Percentiles rank a stretch among this genome's conserved stretches.
phyloP scores from a whole-genome alignment of 495 filamentous ascomycete species.

The Neurospora intermedia region DNA sequence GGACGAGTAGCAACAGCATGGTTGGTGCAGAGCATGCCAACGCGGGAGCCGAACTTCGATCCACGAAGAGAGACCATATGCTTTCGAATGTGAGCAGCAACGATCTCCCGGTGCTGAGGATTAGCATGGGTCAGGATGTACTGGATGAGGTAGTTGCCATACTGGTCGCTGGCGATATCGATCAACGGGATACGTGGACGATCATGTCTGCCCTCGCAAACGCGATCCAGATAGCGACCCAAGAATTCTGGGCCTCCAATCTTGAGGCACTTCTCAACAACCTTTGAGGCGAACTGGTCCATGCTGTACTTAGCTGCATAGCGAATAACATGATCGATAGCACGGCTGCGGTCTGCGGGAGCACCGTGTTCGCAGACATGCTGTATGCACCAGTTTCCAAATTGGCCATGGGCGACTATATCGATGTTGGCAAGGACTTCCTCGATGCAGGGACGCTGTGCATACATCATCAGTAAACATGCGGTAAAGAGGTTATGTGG shows the following conservation, averaged over 20 bases:
- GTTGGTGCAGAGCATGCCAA: conserved; percentile 98
- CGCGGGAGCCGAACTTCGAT: conserved; percentile 95
- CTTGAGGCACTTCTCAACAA: conserved; percentile 98
- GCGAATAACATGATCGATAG: conserved; percentile 87
- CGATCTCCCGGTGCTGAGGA: conserved; percentile 80
- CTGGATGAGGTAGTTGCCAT: conserved; percentile 96
- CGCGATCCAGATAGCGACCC: conserved; percentile 81
- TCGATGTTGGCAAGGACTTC: conserved; percentile 91
- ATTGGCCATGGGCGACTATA: conserved; percentile 94
- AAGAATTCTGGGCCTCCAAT: conserved; percentile 88
- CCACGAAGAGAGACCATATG: conserved; percentile 99
- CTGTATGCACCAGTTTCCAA: conserved; percentile 99
- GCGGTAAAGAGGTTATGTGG: background rate
- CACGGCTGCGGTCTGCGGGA: conserved; percentile 80
- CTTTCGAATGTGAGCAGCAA: conserved; percentile 89
- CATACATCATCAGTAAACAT: conserved; percentile 24
- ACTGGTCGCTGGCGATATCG: conserved; percentile 97
- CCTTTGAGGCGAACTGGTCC: conserved; percentile 98
- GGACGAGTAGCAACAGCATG: conserved; percentile 76
- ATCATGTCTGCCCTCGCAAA: conserved; percentile 83
- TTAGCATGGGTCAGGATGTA: conserved; percentile 86
- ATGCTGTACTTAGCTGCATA: conserved; percentile 95
- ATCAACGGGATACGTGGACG: conserved; percentile 94
- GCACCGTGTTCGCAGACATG: conserved; percentile 97
- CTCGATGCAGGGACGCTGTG: conserved; percentile 86